These are phyloP conservation scores for Stylosanthes scabra DNA, from an alignment of 331 rosid genomes.

Conservation along the genomic window DNA sequence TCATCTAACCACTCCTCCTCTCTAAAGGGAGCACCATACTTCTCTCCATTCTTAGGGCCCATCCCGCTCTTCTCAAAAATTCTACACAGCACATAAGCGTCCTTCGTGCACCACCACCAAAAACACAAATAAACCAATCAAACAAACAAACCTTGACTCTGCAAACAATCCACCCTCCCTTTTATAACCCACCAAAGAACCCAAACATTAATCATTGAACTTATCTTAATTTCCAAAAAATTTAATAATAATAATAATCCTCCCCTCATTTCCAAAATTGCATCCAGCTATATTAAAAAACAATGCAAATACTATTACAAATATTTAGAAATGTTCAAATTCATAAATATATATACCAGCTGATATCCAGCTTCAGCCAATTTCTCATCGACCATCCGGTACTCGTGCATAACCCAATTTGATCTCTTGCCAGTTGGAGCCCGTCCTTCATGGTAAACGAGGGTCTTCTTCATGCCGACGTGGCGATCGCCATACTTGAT, in stretches of 20 bases:
- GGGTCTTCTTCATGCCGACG: conserved; percentile 95
- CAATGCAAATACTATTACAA: neutral
- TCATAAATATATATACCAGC: conserved; percentile 46
- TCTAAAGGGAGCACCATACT: conserved; percentile 89
- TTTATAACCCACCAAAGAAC: neutral
- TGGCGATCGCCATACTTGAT: conserved; percentile 42
- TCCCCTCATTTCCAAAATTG: no score
- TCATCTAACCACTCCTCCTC: conserved; percentile 98
- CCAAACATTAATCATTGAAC: neutral
- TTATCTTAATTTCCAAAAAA: no score
- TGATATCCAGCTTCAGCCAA: conserved; percentile 58
- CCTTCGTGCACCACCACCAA: conserved; percentile 56
- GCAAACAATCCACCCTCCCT: conserved; percentile 8
- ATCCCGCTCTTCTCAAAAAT: conserved; percentile 96
- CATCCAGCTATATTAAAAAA: no score
- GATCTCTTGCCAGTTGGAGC: conserved; percentile 81
- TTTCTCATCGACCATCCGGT: conserved; percentile 61
- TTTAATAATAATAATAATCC: no score
- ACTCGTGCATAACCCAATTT: conserved; percentile 99
- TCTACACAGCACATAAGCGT: conserved; percentile 88
- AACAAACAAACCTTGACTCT: conserved; percentile 27
- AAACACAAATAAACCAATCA: conserved; percentile 24
- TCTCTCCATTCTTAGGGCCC: conserved; percentile 95
- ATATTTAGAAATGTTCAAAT: neutral
- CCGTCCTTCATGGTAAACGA: conserved; percentile 82